A percentile compares a stretch with the other conserved stretches of the same genome.
Evolutionary conservation across 768 basidiomycete species (phyloP).

Genomic region (Baorangia bicolor): DNA sequence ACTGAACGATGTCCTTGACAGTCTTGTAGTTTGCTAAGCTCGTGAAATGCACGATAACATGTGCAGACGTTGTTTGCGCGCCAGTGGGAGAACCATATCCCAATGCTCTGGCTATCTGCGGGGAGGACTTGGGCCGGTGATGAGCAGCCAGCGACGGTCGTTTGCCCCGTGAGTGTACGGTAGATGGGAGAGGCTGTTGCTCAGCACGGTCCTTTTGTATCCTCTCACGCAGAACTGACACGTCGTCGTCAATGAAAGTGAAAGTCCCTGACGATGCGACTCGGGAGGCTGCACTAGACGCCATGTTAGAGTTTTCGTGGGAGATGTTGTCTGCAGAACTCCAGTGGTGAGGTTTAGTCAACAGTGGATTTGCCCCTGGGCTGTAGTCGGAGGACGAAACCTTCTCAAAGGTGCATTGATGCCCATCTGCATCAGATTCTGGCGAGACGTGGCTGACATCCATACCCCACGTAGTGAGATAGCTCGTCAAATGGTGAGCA

Average conservation of each 20-base stretch:
- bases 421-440: constrained; percentile 52
- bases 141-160: constrained; percentile 65
- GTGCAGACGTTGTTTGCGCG: constrained; percentile 33
- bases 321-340: constrained; percentile 12
- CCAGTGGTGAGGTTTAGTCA: constrained; percentile 26
- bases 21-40: constrained; percentile 85
- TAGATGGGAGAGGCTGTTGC: constrained; percentile 37
- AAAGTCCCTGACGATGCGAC: constrained; percentile 48
- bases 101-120: constrained; percentile 65
- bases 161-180: constrained; percentile 47
- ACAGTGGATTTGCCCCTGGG: constrained; percentile 1
- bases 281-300: constrained; percentile 26
- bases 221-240: constrained; percentile 72
- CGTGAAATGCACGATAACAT: constrained; percentile 81
- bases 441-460: constrained; percentile 80
- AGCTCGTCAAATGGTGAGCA: constrained; percentile 89
- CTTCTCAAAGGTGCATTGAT: constrained; percentile 20
- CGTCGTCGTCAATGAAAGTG: constrained; percentile 91
- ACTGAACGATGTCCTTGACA: constrained; percentile 83
- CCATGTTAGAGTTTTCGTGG: constrained; percentile 19
- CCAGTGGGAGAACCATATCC: constrained; percentile 35
- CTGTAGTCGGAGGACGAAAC: constrained; percentile 7
- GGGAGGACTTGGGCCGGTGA: constrained; percentile 78
- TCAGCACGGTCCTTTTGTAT: constrained; percentile 67
- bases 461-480: constrained; percentile 94